These are phyloP conservation scores for Tetracladium setigerum DNA, from an alignment of 495 filamentous ascomycete genomes.

Conservation along the genomic window DNA sequence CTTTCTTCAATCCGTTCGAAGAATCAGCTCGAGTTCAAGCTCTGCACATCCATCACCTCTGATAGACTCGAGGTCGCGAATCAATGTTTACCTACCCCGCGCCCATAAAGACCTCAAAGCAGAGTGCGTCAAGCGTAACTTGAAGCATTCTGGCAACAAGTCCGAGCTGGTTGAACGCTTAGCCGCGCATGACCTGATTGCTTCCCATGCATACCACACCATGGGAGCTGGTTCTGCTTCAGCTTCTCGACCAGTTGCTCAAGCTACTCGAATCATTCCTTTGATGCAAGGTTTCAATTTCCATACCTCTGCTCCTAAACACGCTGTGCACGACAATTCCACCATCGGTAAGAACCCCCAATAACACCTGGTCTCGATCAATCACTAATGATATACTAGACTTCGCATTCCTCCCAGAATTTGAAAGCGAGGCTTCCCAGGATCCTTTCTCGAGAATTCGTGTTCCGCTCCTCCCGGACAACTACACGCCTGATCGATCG, in stretches of 20 bases:
- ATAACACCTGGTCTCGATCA: too few species aligned
- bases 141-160: constrained; percentile 13
- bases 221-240: not conserved
- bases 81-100: constrained; percentile 16
- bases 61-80: constrained; percentile 9
- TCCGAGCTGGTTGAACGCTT: constrained; percentile 22
- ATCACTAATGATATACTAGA: too few species aligned
- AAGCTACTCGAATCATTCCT: constrained; percentile 12
- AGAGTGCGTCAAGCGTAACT: constrained; percentile 15
- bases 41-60: constrained; percentile 13
- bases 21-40: constrained; percentile 14
- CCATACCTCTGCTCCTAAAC: constrained; percentile 16
- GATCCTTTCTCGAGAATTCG: constrained; percentile 22
- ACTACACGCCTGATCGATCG: constrained; percentile 21
- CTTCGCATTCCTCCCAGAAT: constrained; percentile 18
- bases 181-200: constrained; percentile 9
- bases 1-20: constrained; percentile 4
- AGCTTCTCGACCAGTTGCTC: not conserved
- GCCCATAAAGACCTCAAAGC: constrained; percentile 12
- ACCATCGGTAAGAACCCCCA: too few species aligned
- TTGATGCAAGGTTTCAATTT: constrained; percentile 23
- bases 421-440: constrained; percentile 7
- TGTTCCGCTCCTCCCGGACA: constrained; percentile 24
- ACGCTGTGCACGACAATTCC: constrained; percentile 14
- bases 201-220: constrained; percentile 11